phyloP scores from a whole-genome alignment of 2,329 filamentous ascomycete species.

The Aspergillus fischeri region DNA sequence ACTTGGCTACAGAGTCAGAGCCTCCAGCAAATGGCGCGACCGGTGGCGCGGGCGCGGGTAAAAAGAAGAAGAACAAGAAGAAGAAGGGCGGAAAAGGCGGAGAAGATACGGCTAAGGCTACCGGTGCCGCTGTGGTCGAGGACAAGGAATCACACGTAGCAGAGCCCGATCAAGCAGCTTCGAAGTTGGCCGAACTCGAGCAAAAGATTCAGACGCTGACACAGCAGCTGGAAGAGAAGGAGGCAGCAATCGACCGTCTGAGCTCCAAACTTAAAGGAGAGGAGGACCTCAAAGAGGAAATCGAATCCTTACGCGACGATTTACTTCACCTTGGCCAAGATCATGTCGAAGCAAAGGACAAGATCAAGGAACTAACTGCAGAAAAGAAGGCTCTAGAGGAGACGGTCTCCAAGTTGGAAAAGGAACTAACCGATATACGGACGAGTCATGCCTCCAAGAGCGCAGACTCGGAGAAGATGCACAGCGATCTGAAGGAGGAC shows the following conservation, averaged over 20 bases:
- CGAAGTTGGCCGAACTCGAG: slow-evolving; percentile 29
- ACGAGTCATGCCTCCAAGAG: slow-evolving; percentile 44
- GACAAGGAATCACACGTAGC: slow-evolving; percentile 21
- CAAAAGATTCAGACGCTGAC: slow-evolving; percentile 33
- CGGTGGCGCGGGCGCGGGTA: slow-evolving; percentile 33
- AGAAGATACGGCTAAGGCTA: slow-evolving; percentile 30
- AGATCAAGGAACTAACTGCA: slow-evolving; percentile 62
- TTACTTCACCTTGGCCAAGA: slow-evolving; percentile 75
- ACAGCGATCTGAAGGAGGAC: slow-evolving; percentile 55
- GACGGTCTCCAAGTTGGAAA: slow-evolving; percentile 64
- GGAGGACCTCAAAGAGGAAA: slow-evolving; percentile 77
- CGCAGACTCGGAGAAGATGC: slow-evolving; percentile 49
- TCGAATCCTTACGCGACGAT: slow-evolving; percentile 77
- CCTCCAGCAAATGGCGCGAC: slow-evolving; percentile 14
- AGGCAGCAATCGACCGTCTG: slow-evolving; percentile 68
- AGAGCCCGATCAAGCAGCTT: slow-evolving; percentile 28
- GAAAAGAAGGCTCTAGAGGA: slow-evolving; percentile 65
- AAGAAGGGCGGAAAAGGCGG: slow-evolving; percentile 63
- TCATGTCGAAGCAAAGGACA: slow-evolving; percentile 77
- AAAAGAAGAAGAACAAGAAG: slow-evolving; percentile 87
- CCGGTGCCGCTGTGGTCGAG: slow-evolving; percentile 11
- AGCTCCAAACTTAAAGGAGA: slow-evolving; percentile 68
- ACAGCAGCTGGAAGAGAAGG: slow-evolving; percentile 51
- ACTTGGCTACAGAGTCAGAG: slow-evolving; percentile 17
- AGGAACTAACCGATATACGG: slow-evolving; percentile 60